These are phyloP conservation scores for Cephalotrichum gorgonifer DNA, from an alignment of 2,329 filamentous ascomycete species.

Conservation along the genomic window DNA sequence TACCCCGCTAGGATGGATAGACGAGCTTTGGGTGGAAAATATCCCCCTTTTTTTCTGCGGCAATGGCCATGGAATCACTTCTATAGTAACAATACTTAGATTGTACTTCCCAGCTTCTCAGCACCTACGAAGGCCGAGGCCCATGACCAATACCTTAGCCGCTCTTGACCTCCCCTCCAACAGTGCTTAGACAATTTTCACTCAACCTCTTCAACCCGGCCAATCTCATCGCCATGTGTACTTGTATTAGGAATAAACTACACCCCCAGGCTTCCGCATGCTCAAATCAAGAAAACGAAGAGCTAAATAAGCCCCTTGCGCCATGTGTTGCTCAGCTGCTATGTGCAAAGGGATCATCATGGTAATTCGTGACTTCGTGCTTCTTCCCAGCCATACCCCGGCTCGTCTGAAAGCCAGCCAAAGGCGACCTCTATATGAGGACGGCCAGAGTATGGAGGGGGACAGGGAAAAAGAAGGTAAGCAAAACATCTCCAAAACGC, in stretches of 20 bases:
- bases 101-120: too few species aligned
- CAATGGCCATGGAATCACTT: too few species aligned
- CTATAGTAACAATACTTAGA: too few species aligned
- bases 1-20: conserved; percentile 1
- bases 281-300: conserved; percentile 1
- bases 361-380: background rate
- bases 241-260: background rate
- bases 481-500: background rate
- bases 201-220: background rate
- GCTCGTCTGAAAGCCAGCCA: background rate
- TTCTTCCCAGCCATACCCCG: background rate
- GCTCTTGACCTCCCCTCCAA: too few species aligned
- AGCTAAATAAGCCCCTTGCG: background rate
- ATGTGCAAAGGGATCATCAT: background rate
- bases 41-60: too few species aligned
- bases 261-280: background rate
- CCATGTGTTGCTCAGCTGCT: background rate
- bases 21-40: conserved; percentile 5
- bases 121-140: too few species aligned
- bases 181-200: background rate
- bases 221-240: background rate
- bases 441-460: background rate
- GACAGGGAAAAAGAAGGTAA: background rate
- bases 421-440: background rate
- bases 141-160: too few species aligned